Percentiles rank a stretch among this genome's conserved stretches.
These are phyloP conservation scores for Chaetomiaceae sp. DNA, from an alignment of 2,329 filamentous ascomycete genomes.

Conservation along the genomic window DNA sequence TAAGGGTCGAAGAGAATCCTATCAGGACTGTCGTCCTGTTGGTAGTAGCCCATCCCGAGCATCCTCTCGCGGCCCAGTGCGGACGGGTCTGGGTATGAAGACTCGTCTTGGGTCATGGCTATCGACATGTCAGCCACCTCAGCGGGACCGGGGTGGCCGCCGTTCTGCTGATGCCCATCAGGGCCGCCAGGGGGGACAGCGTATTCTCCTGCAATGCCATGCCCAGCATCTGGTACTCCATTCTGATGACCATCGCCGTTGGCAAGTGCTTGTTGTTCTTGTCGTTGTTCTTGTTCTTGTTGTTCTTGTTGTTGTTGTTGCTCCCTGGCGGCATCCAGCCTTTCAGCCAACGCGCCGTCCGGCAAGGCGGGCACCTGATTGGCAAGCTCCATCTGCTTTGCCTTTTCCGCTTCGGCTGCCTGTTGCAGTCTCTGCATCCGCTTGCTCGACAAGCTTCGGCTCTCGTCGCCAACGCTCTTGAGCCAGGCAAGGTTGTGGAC, in stretches of 20 bases:
- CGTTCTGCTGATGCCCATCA: constrained; percentile 18
- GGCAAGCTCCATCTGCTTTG: constrained; percentile 36
- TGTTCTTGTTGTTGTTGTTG: constrained; percentile 12
- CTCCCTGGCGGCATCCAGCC: constrained; percentile 29
- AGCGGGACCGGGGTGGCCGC: constrained; percentile 23
- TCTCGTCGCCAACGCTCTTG: constrained; percentile 53
- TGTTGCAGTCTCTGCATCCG: constrained; percentile 54
- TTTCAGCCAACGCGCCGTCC: constrained; percentile 25
- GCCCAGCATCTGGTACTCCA: constrained; percentile 29
- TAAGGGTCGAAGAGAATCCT: constrained; percentile 57
- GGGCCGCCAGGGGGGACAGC: constrained; percentile 16
- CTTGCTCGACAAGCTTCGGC: constrained; percentile 51
- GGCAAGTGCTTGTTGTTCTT: constrained; percentile 16
- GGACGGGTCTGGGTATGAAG: constrained; percentile 47
- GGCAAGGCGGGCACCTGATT: constrained; percentile 22
- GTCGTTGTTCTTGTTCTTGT: no score
- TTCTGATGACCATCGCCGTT: constrained; percentile 33
- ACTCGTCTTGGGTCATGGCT: constrained; percentile 28
- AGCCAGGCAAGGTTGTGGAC: constrained; percentile 85
- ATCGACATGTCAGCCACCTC: constrained; percentile 32
- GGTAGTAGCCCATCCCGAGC: constrained; percentile 57
- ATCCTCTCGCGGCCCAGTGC: constrained; percentile 43
- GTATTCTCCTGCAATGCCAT: constrained; percentile 5
- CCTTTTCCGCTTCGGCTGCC: constrained; percentile 54
- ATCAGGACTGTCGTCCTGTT: constrained; percentile 53